Percentiles rank a stretch among this genome's conserved stretches.
Conservation (phyloP, 2,329 filamentous ascomycete genomes). For the Gyromitra esculenta region DNA sequence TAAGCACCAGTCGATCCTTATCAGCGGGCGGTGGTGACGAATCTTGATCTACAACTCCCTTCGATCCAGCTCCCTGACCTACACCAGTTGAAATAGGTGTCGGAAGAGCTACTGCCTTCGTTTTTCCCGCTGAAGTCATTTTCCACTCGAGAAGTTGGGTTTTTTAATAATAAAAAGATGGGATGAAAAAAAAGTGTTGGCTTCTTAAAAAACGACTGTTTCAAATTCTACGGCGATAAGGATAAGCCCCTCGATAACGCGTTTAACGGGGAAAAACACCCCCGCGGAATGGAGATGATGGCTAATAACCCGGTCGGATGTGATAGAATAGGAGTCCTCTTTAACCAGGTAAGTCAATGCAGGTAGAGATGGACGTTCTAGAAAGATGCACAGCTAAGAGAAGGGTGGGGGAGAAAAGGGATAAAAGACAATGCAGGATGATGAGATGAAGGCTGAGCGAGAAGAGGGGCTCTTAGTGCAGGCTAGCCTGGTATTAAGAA, state of each 20-base stretch:
- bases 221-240: slow-evolving; percentile 37
- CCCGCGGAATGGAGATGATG: slow-evolving; percentile 19
- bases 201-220: neutral
- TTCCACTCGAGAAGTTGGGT: slow-evolving; percentile 13
- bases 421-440: slow-evolving; percentile 32
- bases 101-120: slow-evolving; percentile 45
- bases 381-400: slow-evolving; percentile 36
- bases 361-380: slow-evolving; percentile 21
- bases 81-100: slow-evolving; percentile 46
- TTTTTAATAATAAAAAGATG: neutral
- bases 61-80: slow-evolving; percentile 20
- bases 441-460: slow-evolving; percentile 29
- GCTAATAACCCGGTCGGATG: slow-evolving; percentile 15
- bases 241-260: slow-evolving; percentile 48
- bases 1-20: slow-evolving; percentile 54
- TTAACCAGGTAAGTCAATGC: slow-evolving; percentile 35
- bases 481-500: slow-evolving; percentile 33
- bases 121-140: slow-evolving; percentile 40
- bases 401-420: slow-evolving; percentile 24
- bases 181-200: slow-evolving; percentile 18
- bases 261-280: slow-evolving; percentile 35
- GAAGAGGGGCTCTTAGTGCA: slow-evolving; percentile 35
- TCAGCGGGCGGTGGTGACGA: slow-evolving; percentile 35
- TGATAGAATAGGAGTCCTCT: slow-evolving; percentile 19
- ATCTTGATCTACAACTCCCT: slow-evolving; percentile 29